These are phyloP conservation scores for Xylaria sp. DNA, from an alignment of 2,329 filamentous ascomycete species.

Conservation along the genomic window DNA sequence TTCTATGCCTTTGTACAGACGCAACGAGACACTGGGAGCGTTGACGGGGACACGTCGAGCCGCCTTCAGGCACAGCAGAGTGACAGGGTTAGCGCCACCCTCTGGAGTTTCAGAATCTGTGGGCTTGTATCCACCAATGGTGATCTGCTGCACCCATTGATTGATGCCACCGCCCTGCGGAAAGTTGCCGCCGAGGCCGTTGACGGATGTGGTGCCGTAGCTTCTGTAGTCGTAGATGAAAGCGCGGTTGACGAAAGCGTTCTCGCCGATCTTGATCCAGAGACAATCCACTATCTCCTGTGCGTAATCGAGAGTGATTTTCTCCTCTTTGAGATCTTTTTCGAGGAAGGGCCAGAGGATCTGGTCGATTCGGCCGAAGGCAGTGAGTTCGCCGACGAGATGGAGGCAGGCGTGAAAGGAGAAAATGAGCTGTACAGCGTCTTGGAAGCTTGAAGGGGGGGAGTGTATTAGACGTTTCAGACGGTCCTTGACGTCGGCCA, in stretches of 20 bases:
- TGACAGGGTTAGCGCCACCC: slow-evolving; percentile 33
- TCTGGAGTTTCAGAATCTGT: slow-evolving; percentile 22
- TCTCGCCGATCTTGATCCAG: slow-evolving; percentile 36
- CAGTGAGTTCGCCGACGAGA: slow-evolving; percentile 34
- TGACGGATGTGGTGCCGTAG: slow-evolving; percentile 29
- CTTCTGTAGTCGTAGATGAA: slow-evolving; percentile 35
- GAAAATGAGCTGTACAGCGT: slow-evolving; percentile 36
- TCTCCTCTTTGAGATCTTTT: slow-evolving; percentile 6
- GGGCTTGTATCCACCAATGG: slow-evolving; percentile 30
- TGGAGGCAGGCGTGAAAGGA: slow-evolving; percentile 30
- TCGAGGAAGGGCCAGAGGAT: slow-evolving; percentile 35
- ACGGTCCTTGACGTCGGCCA: slow-evolving; percentile 29
- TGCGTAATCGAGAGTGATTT: slow-evolving; percentile 16
- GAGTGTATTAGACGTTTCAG: slow-evolving; percentile 15
- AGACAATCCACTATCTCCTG: slow-evolving; percentile 36
- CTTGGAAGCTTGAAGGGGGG: slow-evolving; percentile 28
- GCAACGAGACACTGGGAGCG: slow-evolving; percentile 31
- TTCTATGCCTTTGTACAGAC: slow-evolving; percentile 26
- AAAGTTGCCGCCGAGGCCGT: slow-evolving; percentile 31
- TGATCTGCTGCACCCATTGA: slow-evolving; percentile 36
- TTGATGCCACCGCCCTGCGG: slow-evolving; percentile 36
- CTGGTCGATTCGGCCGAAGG: slow-evolving; percentile 35
- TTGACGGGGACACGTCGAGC: slow-evolving; percentile 35
- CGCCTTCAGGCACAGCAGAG: slow-evolving; percentile 31
- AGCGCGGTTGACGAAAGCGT: slow-evolving; percentile 37